Conservation (phyloP, 148 eudicot species). For the Gaultheria prostrata region DNA sequence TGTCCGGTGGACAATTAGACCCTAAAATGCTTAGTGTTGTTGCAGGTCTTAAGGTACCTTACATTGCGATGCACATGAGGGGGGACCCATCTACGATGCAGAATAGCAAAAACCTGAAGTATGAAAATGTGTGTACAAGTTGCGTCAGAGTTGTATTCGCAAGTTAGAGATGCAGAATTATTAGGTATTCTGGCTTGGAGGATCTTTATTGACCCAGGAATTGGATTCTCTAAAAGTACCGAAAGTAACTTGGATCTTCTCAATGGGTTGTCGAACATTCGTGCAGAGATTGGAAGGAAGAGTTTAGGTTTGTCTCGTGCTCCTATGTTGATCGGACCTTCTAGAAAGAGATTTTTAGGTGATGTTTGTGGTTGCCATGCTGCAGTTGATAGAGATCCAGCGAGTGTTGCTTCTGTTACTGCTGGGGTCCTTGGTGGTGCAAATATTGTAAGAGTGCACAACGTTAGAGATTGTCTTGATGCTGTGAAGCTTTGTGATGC, state of each 20-base stretch:
- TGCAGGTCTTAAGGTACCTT: slow-evolving; percentile 65
- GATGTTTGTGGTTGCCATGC: slow-evolving; percentile 53
- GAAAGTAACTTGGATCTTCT: slow-evolving; percentile 74
- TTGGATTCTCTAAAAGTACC: slow-evolving; percentile 84
- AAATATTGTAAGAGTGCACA: slow-evolving; percentile 86
- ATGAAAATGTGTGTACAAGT: slow-evolving; percentile 63
- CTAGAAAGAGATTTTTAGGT: slow-evolving; percentile 84
- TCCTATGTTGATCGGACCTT: slow-evolving; percentile 78
- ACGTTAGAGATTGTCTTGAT: slow-evolving; percentile 59
- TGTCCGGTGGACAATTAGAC: slow-evolving; percentile 78
- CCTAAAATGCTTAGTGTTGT: slow-evolving; percentile 57
- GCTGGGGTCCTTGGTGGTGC: slow-evolving; percentile 80
- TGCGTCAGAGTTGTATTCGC: slow-evolving; percentile 50
- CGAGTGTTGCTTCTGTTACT: slow-evolving; percentile 65
- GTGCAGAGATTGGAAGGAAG: slow-evolving; percentile 61
- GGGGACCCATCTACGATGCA: slow-evolving; percentile 93
- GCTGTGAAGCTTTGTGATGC: slow-evolving; percentile 87
- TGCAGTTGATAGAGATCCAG: slow-evolving; percentile 72
- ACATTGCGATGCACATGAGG: slow-evolving; percentile 91
- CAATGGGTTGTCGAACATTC: slow-evolving; percentile 43
- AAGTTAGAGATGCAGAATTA: slow-evolving; percentile 57
- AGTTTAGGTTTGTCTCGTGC: slow-evolving; percentile 65
- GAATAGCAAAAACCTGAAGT: slow-evolving; percentile 52
- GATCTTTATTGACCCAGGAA: slow-evolving; percentile 74
- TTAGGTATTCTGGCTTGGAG: slow-evolving; percentile 89